Base-by-base conservation (phyloP, 1,284 basidiomycete genomes). In the Cutaneotrichosporon cavernicola region DNA sequence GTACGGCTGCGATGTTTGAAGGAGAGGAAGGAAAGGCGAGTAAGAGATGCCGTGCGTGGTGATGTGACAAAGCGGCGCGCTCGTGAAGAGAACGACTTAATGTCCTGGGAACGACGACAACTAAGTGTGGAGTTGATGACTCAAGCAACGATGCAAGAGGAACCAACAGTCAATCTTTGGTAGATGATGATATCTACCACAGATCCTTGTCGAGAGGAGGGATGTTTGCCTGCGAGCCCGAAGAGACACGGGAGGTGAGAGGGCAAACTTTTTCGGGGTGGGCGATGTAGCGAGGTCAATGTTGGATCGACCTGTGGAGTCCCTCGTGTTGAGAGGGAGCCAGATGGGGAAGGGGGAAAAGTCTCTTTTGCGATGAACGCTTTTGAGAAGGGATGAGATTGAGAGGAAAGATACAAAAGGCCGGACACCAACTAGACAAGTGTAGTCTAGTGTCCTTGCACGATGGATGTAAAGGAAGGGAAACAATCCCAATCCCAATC, bases 241-340 rank as follows among this genome's bases (percentile, higher is more conserved):
- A 21, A n/a, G 9, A 13, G n/a, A 30, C 22, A 22, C 22, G 46
- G n/a, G 18, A 13, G 30, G 30, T 31, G 36, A 9, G 36, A 3
- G 11, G 56, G 46, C 61, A 62, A 62, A 62, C 61, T 62, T 62
- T 62, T 62, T 62, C 47, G 40, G 26, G 40, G 49, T 60, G 49
- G 50, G 9, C 57, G 40, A 49, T 32, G 51, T 18, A 32, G 31
- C 26, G 31, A 53, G 30, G 51, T n/a, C 30, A 31, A n/a, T 8
- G 31, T 14, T 58, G 46, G 31, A 47, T 53, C 56, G 50, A 36
- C 50, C 40, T 53, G 13, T 18, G 26, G 31, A 30, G 46, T 52
- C 40, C 50, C 51, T 43, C 62, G 51, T 21, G 56, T 47, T 50
- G 61, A 5, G 43, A 32, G 34, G 56, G 26, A 26, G 26, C 26